Evolutionary conservation across 2,329 filamentous ascomycete genomes (phyloP), one percentile per base, ranked within the genome.

Genomic region (Sporothrix curviconia): DNA sequence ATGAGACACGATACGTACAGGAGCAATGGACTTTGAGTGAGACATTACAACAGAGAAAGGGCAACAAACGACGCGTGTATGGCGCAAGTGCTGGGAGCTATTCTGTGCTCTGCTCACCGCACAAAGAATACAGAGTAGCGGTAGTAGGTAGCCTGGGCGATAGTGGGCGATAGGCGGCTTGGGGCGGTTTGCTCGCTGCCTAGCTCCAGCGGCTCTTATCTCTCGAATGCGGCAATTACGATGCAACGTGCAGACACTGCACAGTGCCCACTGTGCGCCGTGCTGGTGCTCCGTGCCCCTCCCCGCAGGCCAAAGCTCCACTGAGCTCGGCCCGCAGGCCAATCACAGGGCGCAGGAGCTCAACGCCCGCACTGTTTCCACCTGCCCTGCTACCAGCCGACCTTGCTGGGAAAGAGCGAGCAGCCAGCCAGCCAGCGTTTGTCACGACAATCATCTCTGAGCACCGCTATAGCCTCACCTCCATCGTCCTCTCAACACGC

Each of bases 261-360:
- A 59, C 59, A 43, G 57, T 56, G 25, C 17, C 4, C 39, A 56
- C 56, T 59, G 59, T 59, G 28, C n/a, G 14, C 9, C 1, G 8
- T 46, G 30, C 28, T 40, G 43, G n/a, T n/a, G n/a, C n/a, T n/a
- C n/a, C n/a, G n/a, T n/a, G n/a, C n/a, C n/a, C n/a, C n/a, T n/a
- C 60, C 59, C 59, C 57, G 52, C 57, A 56, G 42, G 47, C 50
- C 34, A 36, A 15, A 46, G 44, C 60, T 54, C 53, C 56, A 56
- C 51, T 32, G 9, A 34, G 22, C 24, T 24, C 25, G 19, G 30
- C 25, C 24, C 12, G 32, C 25, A 28, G 28, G 37, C 61, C 36
- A 62, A 62, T 62, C 32, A 55, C 50, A 49, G 34, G 24, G 12
- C 55, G 17, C 36, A 30, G 61, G 58, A 62, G 61, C 61, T 62